Evolutionary conservation across 495 filamentous ascomycete genomes (phyloP).

Genomic region (Neurospora sp.): DNA sequence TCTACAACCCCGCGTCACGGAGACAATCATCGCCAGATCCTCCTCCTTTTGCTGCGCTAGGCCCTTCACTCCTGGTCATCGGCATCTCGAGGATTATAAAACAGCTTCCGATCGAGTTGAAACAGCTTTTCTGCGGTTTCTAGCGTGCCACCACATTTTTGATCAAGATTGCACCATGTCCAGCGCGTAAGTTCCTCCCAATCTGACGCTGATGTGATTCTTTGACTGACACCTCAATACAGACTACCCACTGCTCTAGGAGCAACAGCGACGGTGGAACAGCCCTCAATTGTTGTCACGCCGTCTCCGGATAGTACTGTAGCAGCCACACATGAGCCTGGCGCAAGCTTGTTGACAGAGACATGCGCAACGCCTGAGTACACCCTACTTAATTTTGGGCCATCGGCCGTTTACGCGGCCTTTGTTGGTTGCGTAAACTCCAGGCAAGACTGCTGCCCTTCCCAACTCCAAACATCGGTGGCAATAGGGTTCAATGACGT

Average conservation of each 20-base stretch:
- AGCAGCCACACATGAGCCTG: neutral
- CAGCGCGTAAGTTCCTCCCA: neutral
- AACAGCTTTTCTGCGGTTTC: neutral
- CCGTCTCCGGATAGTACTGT: neutral
- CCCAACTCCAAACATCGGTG: neutral
- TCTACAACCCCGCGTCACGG: neutral
- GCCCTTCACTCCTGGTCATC: neutral
- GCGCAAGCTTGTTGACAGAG: neutral
- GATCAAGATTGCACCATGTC: neutral
- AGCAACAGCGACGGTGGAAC: neutral
- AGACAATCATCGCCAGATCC: neutral
- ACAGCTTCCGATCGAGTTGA: neutral
- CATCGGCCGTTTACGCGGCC: slow-evolving; percentile 8
- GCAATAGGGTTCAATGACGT: neutral
- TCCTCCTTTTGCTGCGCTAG: neutral
- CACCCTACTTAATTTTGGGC: slow-evolving; percentile 9
- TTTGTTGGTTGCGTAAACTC: slow-evolving; percentile 15
- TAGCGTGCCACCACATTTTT: neutral
- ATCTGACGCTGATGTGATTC: neutral
- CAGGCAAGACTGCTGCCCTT: slow-evolving; percentile 16
- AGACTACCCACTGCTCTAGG: neutral
- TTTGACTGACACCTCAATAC: neutral
- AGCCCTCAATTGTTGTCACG: neutral
- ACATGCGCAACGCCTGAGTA: slow-evolving; percentile 12
- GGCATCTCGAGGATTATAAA: neutral